Percentiles rank a stretch among this genome's conserved stretches.
These are phyloP conservation scores for Didymella arachidicola DNA, from an alignment of 2,329 filamentous ascomycete genomes.

Conservation along the genomic window DNA sequence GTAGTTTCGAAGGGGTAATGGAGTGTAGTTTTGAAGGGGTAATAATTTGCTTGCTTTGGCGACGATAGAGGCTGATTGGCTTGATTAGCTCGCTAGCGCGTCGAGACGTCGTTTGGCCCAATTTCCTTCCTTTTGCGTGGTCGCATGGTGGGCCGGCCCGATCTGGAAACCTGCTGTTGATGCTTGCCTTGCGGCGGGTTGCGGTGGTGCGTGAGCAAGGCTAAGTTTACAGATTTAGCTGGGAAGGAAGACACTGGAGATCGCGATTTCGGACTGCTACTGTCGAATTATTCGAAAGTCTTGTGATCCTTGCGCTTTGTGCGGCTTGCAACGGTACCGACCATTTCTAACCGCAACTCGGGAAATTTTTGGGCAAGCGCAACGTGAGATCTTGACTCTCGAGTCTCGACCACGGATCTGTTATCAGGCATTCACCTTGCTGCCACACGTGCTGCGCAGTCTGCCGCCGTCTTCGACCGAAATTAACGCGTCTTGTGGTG, in stretches of 20 bases:
- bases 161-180: constrained; percentile 17
- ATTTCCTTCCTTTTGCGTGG: background rate
- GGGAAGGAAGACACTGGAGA: background rate
- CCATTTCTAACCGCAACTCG: constrained; percentile 1
- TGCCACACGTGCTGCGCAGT: constrained; percentile 3
- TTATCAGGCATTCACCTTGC: constrained; percentile 16
- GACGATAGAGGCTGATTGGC: constrained; percentile 20
- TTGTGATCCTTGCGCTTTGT: background rate
- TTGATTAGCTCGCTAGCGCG: background rate
- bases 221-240: background rate
- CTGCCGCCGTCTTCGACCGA: constrained; percentile 2
- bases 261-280: background rate
- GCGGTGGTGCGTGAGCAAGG: background rate
- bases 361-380: constrained; percentile 12
- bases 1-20: constrained; percentile 45
- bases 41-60: constrained; percentile 4
- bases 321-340: constrained; percentile 17
- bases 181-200: background rate
- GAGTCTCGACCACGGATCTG: background rate
- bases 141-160: constrained; percentile 22
- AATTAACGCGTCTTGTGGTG: background rate
- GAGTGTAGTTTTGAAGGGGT: constrained; percentile 25
- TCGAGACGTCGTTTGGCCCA: background rate
- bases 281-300: background rate
- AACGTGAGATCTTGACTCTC: background rate